Evolutionary conservation across 176 grass and related monocot genomes (phyloP).

Genomic region (Avena eriantha): DNA sequence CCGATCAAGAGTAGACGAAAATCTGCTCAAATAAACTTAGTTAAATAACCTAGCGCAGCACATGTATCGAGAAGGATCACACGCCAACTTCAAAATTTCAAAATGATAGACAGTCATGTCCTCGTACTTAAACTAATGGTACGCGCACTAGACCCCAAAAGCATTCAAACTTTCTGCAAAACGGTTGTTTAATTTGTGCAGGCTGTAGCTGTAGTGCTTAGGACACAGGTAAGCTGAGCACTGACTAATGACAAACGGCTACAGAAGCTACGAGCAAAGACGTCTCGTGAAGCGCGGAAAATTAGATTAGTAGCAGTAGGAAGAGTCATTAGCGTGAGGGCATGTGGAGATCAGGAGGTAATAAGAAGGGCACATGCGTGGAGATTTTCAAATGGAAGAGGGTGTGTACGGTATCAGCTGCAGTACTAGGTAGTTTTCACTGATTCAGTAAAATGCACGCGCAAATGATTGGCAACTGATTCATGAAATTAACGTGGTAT

Average conservation of each 20-base stretch:
- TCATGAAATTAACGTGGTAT: background rate
- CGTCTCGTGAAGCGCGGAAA: background rate
- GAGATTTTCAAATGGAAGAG: background rate
- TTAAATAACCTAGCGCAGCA: background rate
- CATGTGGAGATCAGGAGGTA: background rate
- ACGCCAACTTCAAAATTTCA: conserved; percentile 37
- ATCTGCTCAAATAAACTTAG: background rate
- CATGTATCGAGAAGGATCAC: conserved; percentile 28
- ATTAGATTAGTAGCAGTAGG: background rate
- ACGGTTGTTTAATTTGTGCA: conserved; percentile 19
- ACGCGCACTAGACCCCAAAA: conserved; percentile 23
- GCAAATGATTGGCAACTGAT: background rate
- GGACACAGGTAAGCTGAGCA: conserved; percentile 26
- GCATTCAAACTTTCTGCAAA: conserved; percentile 44
- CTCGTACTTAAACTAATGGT: conserved; percentile 15
- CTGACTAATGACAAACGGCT: conserved; percentile 21
- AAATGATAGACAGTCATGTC: conserved; percentile 20
- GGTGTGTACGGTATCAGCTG: background rate
- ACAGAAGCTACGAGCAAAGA: background rate
- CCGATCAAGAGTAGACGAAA: background rate
- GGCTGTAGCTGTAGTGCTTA: background rate
- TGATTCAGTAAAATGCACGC: background rate
- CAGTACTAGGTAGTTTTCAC: background rate
- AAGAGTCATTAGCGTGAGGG: background rate
- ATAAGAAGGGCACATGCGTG: background rate